Evolutionary conservation across 495 filamentous ascomycete species (phyloP), one percentile per base, ranked within the genome.

Genomic region (Penicillium malachiteum): DNA sequence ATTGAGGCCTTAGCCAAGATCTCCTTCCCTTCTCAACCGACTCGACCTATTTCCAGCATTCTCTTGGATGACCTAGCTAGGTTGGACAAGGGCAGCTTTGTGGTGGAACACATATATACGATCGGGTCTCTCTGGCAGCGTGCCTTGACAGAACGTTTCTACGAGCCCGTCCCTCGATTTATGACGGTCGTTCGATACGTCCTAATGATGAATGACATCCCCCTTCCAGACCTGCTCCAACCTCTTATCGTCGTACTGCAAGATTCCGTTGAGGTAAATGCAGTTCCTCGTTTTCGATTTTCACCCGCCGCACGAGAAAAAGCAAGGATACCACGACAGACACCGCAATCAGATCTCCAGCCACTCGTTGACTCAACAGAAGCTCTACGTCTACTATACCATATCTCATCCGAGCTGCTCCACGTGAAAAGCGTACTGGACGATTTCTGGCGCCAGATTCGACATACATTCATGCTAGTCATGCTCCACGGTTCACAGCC

Each of bases 381-480:
- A 10, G 83, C 81, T 38, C 71, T 90, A 7, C 71, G 74, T 32
- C 61, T 89, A 30, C 72, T 90, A 4, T 77, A 85, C 48, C 66
- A 77, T 17, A 75, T 88, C 32, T 81, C 82, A n/a, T 70, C 76
- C 14, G 75, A 73, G 37, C 74, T 81, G 62, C 48, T 76, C 31
- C 72, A 75, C 51, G 57, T 71, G 13, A 60, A 73, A 11, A 64
- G 66, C 16, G 72, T 72, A 5, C 65, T 81, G 6, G 67, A 75
- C 7, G 60, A 59, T 17, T 85, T 89, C 61, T 91, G 87, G 87
- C 71, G 72, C 44, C 59, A 68, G 26, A 78, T 88, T 41, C 77
- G 83, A 13, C 79, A 80, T 48, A 82, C 85, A 17, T 88, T 88
- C 65, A 75, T 85, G 14, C 63, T 89, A 14, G 78, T 87, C 65